These are phyloP conservation scores for Plasmodium ovale DNA, from an alignment of 169 alveolate species.

Conservation along the genomic window DNA sequence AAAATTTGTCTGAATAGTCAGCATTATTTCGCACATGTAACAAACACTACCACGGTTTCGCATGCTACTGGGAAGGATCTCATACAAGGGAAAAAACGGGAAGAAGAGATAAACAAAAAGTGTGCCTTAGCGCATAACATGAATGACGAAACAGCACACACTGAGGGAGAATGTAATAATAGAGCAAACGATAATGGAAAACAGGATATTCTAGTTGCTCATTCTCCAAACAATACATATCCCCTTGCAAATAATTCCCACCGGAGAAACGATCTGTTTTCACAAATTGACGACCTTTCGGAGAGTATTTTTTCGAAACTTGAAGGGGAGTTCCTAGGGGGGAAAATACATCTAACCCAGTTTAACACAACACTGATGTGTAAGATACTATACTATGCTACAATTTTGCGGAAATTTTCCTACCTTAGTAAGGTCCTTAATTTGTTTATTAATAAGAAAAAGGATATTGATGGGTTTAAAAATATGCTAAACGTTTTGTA, in stretches of 20 bases:
- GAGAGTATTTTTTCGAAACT: conserved; percentile 29
- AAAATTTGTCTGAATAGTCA: conserved; percentile 66
- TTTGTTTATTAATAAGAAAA: conserved; percentile 38
- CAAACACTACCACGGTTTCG: no score
- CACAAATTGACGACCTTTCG: conserved; percentile 37
- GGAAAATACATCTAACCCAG: conserved; percentile 19
- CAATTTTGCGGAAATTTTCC: conserved; percentile 34
- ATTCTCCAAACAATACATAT: background rate
- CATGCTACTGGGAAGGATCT: no score
- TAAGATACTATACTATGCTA: conserved; percentile 52
- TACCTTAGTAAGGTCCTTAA: conserved; percentile 44
- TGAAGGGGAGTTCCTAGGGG: conserved; percentile 43
- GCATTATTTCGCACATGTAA: conserved; percentile 10
- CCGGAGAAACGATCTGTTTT: background rate
- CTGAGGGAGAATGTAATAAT: no score
- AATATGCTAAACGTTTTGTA: conserved; percentile 57
- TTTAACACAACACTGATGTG: conserved; percentile 27
- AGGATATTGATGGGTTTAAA: conserved; percentile 29
- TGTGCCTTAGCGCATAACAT: no score
- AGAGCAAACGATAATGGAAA: no score
- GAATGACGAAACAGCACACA: no score
- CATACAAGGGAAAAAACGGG: no score
- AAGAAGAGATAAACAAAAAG: no score
- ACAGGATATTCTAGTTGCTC: no score
- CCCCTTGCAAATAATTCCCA: background rate